Conservation (phyloP, 1,284 basidiomycete genomes). For the Apiotrichum porosum region DNA sequence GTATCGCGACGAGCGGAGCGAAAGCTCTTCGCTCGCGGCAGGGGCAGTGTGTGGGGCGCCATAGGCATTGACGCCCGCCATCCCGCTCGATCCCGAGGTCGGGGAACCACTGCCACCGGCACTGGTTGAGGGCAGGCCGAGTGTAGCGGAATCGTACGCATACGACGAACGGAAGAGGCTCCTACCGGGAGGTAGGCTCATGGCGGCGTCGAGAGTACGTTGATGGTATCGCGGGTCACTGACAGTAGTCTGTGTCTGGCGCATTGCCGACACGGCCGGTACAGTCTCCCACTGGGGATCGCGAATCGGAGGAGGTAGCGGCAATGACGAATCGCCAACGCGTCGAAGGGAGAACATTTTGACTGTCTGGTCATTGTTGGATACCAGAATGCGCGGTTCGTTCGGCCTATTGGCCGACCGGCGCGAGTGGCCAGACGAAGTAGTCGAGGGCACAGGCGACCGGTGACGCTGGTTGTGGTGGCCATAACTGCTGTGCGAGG, state of each 20-base stretch:
- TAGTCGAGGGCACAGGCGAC: not conserved
- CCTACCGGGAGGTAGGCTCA: not conserved
- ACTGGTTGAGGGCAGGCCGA: too few species aligned
- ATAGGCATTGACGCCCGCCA: too few species aligned
- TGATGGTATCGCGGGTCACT: slow-evolving; percentile 4
- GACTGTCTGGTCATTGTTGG: slow-evolving; percentile 48
- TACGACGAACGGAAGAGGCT: slow-evolving; percentile 6
- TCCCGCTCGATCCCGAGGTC: too few species aligned
- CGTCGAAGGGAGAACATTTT: slow-evolving; percentile 40
- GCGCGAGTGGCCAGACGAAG: not conserved
- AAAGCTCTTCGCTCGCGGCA: slow-evolving; percentile 4
- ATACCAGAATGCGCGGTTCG: slow-evolving; percentile 45
- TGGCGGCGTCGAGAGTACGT: not conserved
- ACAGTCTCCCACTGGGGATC: not conserved
- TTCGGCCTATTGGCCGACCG: slow-evolving; percentile 11
- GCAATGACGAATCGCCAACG: not conserved
- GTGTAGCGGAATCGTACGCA: slow-evolving; percentile 14
- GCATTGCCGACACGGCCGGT: slow-evolving; percentile 10
- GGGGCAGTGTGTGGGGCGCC: not conserved
- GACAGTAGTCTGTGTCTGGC: slow-evolving; percentile 11
- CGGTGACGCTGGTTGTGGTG: not conserved
- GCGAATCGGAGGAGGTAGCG: not conserved
- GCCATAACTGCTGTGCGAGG: slow-evolving; percentile 11
- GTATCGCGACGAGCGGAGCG: slow-evolving; percentile 11
- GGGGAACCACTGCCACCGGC: too few species aligned